These are phyloP conservation scores for Penstemon eatonii DNA, from an alignment of 257 asterid genomes.

Conservation along the genomic window DNA sequence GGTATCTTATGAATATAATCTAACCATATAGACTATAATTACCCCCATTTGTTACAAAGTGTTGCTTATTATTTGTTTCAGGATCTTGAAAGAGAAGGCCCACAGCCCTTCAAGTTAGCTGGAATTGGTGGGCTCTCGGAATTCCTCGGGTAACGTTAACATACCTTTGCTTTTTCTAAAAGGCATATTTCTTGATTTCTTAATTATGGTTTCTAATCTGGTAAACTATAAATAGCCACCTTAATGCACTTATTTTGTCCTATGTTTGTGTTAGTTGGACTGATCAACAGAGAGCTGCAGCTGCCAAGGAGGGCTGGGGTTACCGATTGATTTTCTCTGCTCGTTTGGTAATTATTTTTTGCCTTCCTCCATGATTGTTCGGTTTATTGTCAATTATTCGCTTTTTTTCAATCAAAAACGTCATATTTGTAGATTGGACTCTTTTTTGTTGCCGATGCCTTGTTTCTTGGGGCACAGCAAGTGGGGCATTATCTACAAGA, in stretches of 20 bases:
- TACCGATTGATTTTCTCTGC: conserved; percentile 78
- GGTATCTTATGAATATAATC: too few relatives aligned
- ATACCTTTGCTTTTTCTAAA: conserved; percentile 15
- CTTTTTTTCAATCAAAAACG: conserved; percentile 5
- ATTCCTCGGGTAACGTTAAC: conserved; percentile 73
- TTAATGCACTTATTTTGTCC: conserved; percentile 6
- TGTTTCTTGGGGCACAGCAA: conserved; percentile 79
- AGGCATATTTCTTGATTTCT: background rate
- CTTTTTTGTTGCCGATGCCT: conserved; percentile 66
- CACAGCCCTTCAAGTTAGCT: conserved; percentile 87
- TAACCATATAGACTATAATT: too few relatives aligned
- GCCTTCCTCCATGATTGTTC: conserved; percentile 11
- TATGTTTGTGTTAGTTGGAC: conserved; percentile 68
- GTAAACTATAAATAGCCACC: background rate
- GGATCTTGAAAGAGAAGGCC: conserved; percentile 94
- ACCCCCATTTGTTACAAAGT: background rate
- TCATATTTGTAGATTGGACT: conserved; percentile 58
- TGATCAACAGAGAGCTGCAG: conserved; percentile 88
- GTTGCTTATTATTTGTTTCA: conserved; percentile 32
- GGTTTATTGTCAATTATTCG: background rate
- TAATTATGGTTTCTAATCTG: background rate
- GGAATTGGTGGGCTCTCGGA: conserved; percentile 98
- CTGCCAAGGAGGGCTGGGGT: conserved; percentile 94
- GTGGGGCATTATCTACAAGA: conserved; percentile 68
- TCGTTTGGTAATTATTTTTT: conserved; percentile 63